Conservation (phyloP, 768 basidiomycete species). For the Serendipita indica region DNA sequence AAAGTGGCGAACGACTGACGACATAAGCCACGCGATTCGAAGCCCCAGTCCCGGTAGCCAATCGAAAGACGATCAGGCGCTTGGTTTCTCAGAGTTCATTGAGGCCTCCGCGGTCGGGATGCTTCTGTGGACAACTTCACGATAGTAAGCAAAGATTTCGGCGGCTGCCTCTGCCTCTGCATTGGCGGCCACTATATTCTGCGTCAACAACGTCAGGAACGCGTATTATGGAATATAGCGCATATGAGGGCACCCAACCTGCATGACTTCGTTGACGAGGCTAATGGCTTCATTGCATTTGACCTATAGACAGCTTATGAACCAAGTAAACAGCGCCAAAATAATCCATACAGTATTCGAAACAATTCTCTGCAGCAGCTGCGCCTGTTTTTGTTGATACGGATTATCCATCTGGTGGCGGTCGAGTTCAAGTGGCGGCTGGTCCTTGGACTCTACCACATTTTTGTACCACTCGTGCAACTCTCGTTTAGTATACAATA, state of each 20-base stretch:
- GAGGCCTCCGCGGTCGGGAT: not conserved
- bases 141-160: not conserved
- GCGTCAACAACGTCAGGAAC: not conserved
- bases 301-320: not conserved
- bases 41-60: not conserved
- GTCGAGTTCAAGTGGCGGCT: not conserved
- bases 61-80: not conserved
- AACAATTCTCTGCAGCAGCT: not conserved
- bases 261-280: not conserved
- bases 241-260: not conserved
- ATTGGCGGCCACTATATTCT: not conserved
- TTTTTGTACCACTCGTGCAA: not conserved
- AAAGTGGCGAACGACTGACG: not conserved
- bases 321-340: not conserved
- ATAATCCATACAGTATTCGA: not conserved
- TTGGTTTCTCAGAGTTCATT: not conserved
- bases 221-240: not conserved
- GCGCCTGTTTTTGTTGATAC: conserved; percentile 1
- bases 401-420: not conserved
- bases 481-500: not conserved
- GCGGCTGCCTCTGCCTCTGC: conserved; percentile 1
- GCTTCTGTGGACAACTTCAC: not conserved
- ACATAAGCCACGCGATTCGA: not conserved
- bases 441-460: not conserved
- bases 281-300: not conserved